Evolutionary conservation across 306 rosid genomes (phyloP).

Genomic region (barrel medic (Medicago truncatula)): MtrunA17r5.0-ANR NC_053042.1:3764001-3764500

Average conservation of each 20-base stretch:
- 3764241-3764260: slow-evolving; percentile 92
- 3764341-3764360: slow-evolving; percentile 68
- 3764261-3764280: slow-evolving; percentile 94
- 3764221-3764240: slow-evolving; percentile 87
- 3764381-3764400: slow-evolving; percentile 92
- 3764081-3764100: slow-evolving; percentile 92
- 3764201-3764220: slow-evolving; percentile 83
- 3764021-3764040: slow-evolving; percentile 67
- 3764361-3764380: slow-evolving; percentile 66
- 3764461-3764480: slow-evolving; percentile 31
- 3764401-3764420: slow-evolving; percentile 95
- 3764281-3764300: slow-evolving; percentile 78
- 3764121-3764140: slow-evolving; percentile 93
- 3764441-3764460: slow-evolving; percentile 44
- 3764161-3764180: slow-evolving; percentile 77
- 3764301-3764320: slow-evolving; percentile 58
- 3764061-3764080: slow-evolving; percentile 83
- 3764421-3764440: slow-evolving; percentile 88
- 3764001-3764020: slow-evolving; percentile 73
- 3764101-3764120: slow-evolving; percentile 86
- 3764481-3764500: slow-evolving; percentile 7
- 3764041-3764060: slow-evolving; percentile 81
- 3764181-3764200: slow-evolving; percentile 89
- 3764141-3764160: slow-evolving; percentile 80
- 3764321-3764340: slow-evolving; percentile 78